Evolutionary conservation across 2,329 filamentous ascomycete species (phyloP), one percentile per base, ranked within the genome.

Genomic region (Zalaria obscura): DNA sequence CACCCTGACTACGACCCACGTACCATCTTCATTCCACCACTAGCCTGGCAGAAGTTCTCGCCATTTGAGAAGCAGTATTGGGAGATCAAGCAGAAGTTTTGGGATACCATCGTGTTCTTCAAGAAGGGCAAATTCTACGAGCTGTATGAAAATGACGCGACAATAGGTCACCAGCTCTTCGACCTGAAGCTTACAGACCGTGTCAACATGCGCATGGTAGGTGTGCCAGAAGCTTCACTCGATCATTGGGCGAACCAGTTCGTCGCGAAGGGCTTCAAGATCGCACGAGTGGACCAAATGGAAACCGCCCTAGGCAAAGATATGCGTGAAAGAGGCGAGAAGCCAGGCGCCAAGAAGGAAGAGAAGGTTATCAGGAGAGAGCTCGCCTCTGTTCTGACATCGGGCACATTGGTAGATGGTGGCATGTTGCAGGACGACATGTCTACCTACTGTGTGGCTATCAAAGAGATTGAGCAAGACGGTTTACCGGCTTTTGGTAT

Each of bases 101-200:
- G 85, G 83, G 87, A 95, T 50, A 95, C 88, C 0, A 81, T 98
- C 36, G 89, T 98, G 10, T 98, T 98, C 64, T 98, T 98, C 78
- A 98, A 96, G 64, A 98, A 98, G 69, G 91, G 91, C 55, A 98
- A 98, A 55, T 98, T 98, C 62, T 98, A 95, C 57, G 91, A 98
- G 59, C 72, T 98, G 0, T 98, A 96, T 55, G 91, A 98, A 59
- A 94, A 95, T 46, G 91, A 98, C 62, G 91, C 91, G 4, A 94
- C 89, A 0, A 80, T 96, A 42, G 91, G 91, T 4, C 88, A 98
- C 57, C 91, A 96, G 59, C 70, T 95, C 10, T 98, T 98, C 53
- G 91, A 98, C 60, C 73, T 98, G 43, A 98, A 98, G 65, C 80
- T 98, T 57, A 98, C 91, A 0, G 91, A 98, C 54, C 77, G 91